Evolutionary conservation across 169 alveolate genomes (phyloP), one percentile per base, ranked within the genome.

Genomic region (Babesia ovata): DNA sequence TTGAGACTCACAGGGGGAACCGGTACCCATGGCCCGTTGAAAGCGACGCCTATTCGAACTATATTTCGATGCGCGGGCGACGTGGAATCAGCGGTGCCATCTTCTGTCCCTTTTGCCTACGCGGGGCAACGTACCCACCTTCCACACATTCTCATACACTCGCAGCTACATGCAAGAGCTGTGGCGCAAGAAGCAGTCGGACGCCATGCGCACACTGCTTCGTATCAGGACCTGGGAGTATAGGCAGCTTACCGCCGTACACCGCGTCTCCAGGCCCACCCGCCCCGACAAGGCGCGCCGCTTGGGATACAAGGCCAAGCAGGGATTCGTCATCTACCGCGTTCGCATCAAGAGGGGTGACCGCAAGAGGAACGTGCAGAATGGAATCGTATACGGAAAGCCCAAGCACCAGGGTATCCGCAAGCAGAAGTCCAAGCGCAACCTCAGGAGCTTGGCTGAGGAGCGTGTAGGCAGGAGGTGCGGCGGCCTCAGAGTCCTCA

Each of bases 261-360:
- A 96, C 89, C 96, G 99, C 70, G 97, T 95, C 66, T 82, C 98
- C 42, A 92, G 83, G 63, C 96, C 98, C 33, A 92, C 98, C 7
- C 96, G 99, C 70, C 99, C 99, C 19, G 98, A 97, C 90, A 96
- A 98, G 87, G 99, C 99, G 11, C 90, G 97, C 69, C 92, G 97
- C 77, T 91, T 98, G 75, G 99, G 99, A 44, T 98, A 97, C 96
- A 98, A 98, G 96, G 99, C 99, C 82, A 97, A 98, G 93, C 99
- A 98, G 92, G 99, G 99, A 52, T 97, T 93, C 86, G 99, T 96
- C 58, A 91, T 98, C 84, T 98, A 97, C 94, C 96, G 99, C 82
- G 98, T 97, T 60, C 96, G 99, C 79, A 98, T 98, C 79, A 94
- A 99, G 91, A 96, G 99, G 84, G 99, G 99, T 53, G 99, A 98